These are phyloP conservation scores for Ophiosphaerella herpotricha DNA, from an alignment of 2,329 filamentous ascomycete genomes.

Conservation along the genomic window DNA sequence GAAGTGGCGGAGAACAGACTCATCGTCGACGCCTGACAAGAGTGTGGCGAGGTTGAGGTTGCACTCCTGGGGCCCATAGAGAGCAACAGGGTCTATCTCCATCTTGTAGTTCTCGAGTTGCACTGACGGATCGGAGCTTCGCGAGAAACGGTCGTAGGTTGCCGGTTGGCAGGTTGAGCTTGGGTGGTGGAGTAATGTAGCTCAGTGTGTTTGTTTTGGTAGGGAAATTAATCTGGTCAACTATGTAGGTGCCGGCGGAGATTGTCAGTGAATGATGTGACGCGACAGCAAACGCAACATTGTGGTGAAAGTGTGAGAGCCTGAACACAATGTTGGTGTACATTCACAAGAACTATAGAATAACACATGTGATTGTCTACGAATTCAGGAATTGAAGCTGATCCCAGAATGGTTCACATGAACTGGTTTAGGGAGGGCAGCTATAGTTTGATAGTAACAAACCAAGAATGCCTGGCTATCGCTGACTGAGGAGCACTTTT, in stretches of 20 bases:
- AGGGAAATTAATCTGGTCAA: too few relatives aligned
- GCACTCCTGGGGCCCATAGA: not conserved
- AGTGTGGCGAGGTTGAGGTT: not conserved
- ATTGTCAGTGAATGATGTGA: too few relatives aligned
- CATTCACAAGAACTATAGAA: not conserved
- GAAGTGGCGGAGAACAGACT: constrained; percentile 10
- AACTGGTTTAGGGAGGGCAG: not conserved
- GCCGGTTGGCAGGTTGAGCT: too few relatives aligned
- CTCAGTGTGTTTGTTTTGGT: not conserved
- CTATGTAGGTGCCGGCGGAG: too few relatives aligned
- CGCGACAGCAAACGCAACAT: too few relatives aligned
- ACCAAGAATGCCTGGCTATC: too few relatives aligned
- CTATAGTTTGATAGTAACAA: too few relatives aligned
- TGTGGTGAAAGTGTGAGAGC: not conserved
- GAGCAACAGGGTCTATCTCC: not conserved
- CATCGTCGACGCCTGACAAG: not conserved
- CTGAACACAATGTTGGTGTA: too few relatives aligned
- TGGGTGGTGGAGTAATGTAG: not conserved
- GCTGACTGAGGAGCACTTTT: too few relatives aligned
- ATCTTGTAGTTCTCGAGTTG: not conserved
- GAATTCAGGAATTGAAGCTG: not conserved
- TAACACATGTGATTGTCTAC: too few relatives aligned
- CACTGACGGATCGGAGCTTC: not conserved
- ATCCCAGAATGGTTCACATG: not conserved
- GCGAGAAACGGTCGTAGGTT: too few relatives aligned